Percentiles rank a stretch among this genome's conserved stretches.
phyloP scores from a whole-genome alignment of 306 rosid genomes.

The Sesbania bispinosa region DNA sequence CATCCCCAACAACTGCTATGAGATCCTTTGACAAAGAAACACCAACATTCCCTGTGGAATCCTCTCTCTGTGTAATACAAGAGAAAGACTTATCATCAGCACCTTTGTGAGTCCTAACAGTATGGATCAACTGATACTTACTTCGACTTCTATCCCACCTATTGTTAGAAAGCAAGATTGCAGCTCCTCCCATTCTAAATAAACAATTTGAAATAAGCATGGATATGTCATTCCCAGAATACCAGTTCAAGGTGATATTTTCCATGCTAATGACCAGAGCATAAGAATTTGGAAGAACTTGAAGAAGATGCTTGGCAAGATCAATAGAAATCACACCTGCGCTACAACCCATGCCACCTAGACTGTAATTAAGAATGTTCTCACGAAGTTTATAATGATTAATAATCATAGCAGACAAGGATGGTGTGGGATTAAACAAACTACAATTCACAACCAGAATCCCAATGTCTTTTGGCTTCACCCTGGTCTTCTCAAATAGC shows the following conservation, averaged over 20 bases:
- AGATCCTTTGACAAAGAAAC: slow-evolving; percentile 62
- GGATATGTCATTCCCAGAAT: slow-evolving; percentile 57
- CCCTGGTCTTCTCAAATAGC: slow-evolving; percentile 43
- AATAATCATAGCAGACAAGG: slow-evolving; percentile 55
- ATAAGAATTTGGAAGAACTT: slow-evolving; percentile 54
- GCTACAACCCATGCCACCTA: slow-evolving; percentile 72
- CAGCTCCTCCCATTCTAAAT: slow-evolving; percentile 72
- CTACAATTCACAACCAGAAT: slow-evolving; percentile 62
- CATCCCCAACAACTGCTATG: slow-evolving; percentile 67
- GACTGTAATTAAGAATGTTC: slow-evolving; percentile 49
- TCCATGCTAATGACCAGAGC: slow-evolving; percentile 68
- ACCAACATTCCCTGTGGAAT: slow-evolving; percentile 41
- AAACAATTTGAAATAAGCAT: slow-evolving; percentile 67
- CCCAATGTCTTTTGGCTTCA: slow-evolving; percentile 57
- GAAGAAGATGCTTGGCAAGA: slow-evolving; percentile 63
- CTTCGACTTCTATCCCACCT: slow-evolving; percentile 29
- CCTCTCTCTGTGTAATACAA: slow-evolving; percentile 55
- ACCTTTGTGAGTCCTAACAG: slow-evolving; percentile 60
- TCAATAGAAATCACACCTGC: slow-evolving; percentile 65
- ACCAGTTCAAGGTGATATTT: slow-evolving; percentile 68
- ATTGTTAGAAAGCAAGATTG: slow-evolving; percentile 55
- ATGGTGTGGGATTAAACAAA: slow-evolving; percentile 66
- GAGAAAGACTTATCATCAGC: slow-evolving; percentile 59
- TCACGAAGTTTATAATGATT: slow-evolving; percentile 63
- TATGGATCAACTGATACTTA: slow-evolving; percentile 52